A percentile compares a stretch with the other conserved stretches of the same genome.
Conservation (phyloP, 177 flowering plant species). For the Tripterygium wilfordii region DNA sequence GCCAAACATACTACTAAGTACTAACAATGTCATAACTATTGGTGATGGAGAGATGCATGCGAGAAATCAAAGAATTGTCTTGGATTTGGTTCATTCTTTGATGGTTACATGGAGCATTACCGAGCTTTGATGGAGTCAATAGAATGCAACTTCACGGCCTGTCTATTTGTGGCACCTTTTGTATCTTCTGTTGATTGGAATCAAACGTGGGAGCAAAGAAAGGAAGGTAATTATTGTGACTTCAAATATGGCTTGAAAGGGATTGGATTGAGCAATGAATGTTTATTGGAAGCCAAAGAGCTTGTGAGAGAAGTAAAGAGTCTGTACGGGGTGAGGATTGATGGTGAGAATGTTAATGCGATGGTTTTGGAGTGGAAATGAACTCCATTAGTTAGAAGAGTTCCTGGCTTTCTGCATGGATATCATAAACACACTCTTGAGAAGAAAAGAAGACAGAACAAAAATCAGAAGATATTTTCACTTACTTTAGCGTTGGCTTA, state of each 20-base stretch:
- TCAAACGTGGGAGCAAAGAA: conserved; percentile 31
- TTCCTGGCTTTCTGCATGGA: conserved; percentile 51
- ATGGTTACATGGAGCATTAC: conserved; percentile 26
- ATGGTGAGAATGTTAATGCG: conserved; percentile 28
- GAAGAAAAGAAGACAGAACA: no score
- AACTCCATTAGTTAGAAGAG: conserved; percentile 40
- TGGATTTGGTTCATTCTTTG: conserved; percentile 36
- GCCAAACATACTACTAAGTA: background rate
- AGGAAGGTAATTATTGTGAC: conserved; percentile 5
- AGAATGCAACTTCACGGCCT: conserved; percentile 45
- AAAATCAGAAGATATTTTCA: no score
- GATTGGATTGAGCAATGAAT: conserved; percentile 27
- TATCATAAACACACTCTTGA: background rate
- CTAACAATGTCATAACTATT: conserved; percentile 32
- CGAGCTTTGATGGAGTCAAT: conserved; percentile 42
- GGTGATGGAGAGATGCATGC: conserved; percentile 33
- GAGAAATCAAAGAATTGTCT: conserved; percentile 5
- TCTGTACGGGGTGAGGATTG: conserved; percentile 26
- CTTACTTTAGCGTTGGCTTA: no score
- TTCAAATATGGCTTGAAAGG: conserved; percentile 14
- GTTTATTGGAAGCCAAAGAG: conserved; percentile 28
- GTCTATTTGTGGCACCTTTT: conserved; percentile 43
- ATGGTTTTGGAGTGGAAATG: conserved; percentile 49
- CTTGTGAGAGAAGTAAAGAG: conserved; percentile 30
- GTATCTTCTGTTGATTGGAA: conserved; percentile 26